A percentile compares a stretch with the other conserved stretches of the same genome.
Evolutionary conservation across 2,329 filamentous ascomycete genomes (phyloP).

Genomic region (Huntiella bhutanensis): DNA sequence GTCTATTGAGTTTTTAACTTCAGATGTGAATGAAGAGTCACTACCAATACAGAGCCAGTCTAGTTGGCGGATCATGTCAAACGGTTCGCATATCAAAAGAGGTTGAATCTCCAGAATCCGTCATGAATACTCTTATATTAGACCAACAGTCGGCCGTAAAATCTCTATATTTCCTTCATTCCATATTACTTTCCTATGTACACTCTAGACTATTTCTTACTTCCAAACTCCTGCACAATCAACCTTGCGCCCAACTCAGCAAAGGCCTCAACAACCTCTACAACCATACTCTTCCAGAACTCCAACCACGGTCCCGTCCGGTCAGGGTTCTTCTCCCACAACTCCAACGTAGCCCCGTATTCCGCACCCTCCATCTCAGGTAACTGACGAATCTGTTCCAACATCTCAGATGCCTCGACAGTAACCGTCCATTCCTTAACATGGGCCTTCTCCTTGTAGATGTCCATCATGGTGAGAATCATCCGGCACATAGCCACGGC

Average conservation of each 20-base stretch:
- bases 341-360: conserved; percentile 9
- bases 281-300: conserved; percentile 32
- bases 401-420: conserved; percentile 25
- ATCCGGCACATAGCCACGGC: conserved; percentile 35
- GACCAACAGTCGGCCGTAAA: too few relatives aligned
- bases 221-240: conserved; percentile 23
- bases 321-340: conserved; percentile 18
- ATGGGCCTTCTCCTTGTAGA: conserved; percentile 24
- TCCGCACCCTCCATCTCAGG: conserved; percentile 6
- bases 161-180: too few relatives aligned
- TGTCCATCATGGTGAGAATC: conserved; percentile 28
- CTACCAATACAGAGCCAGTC: too few relatives aligned
- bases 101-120: too few relatives aligned
- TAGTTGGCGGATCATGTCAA: too few relatives aligned
- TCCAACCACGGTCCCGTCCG: conserved; percentile 20
- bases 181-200: too few relatives aligned
- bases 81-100: too few relatives aligned
- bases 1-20: too few relatives aligned
- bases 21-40: too few relatives aligned
- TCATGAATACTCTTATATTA: too few relatives aligned
- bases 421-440: conserved; percentile 28
- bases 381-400: conserved; percentile 26
- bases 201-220: neutral
- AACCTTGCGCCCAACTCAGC: conserved; percentile 27
- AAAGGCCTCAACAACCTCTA: conserved; percentile 28